phyloP scores from a whole-genome alignment of 331 rosid genomes.

The Quercus phellos region DNA sequence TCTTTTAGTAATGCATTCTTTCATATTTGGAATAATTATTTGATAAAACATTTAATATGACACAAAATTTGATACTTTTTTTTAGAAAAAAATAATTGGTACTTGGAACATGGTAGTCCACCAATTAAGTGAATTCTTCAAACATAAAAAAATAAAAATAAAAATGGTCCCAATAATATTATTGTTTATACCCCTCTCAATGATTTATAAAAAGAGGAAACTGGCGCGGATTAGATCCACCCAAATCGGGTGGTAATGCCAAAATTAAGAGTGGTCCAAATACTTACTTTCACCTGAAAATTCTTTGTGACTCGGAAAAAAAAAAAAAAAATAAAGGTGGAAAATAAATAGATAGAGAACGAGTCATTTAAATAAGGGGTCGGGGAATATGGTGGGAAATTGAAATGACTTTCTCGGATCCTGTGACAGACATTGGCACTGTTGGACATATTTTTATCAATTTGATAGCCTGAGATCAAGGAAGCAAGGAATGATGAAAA shows the following conservation, averaged over 20 bases:
- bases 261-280: conserved; percentile 35
- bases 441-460: conserved; percentile 40
- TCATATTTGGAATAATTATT: too few species aligned
- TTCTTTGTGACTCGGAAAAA: background rate
- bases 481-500: conserved; percentile 95
- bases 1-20: too few species aligned
- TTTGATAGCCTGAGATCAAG: conserved; percentile 62
- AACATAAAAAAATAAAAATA: too few species aligned
- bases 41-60: too few species aligned
- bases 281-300: background rate
- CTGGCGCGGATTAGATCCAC: conserved; percentile 14
- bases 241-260: conserved; percentile 23
- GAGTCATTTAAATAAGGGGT: conserved; percentile 23
- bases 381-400: conserved; percentile 70
- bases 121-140: too few species aligned
- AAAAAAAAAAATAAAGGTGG: background rate
- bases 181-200: too few species aligned
- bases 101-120: too few species aligned
- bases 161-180: too few species aligned
- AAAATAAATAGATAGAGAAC: conserved; percentile 15
- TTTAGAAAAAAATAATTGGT: too few species aligned
- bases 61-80: too few species aligned
- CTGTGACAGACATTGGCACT: conserved; percentile 62
- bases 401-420: conserved; percentile 81
- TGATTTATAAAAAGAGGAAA: too few species aligned